Percentiles rank a stretch among this genome's conserved stretches.
Conservation (phyloP, 2,329 filamentous ascomycete genomes). For the Colletotrichum liaoningense region DNA sequence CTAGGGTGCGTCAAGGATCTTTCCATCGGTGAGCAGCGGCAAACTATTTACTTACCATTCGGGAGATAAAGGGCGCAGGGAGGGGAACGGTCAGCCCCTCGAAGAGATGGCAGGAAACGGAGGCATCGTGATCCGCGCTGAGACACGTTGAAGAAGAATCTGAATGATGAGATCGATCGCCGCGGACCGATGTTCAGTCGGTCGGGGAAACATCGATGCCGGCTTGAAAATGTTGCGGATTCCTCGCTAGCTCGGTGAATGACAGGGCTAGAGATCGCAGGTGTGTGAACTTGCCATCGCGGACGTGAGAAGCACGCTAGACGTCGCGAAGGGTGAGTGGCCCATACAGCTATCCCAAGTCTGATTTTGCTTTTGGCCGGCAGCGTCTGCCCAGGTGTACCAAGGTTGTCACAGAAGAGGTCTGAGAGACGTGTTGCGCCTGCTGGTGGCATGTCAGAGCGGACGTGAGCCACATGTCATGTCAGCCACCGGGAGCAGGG, state of each 20-base stretch:
- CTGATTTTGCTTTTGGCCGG: constrained; percentile 3
- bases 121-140: constrained; percentile 10
- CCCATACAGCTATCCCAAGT: constrained; percentile 13
- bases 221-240: background rate
- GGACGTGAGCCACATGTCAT: constrained; percentile 10
- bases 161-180: background rate
- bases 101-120: background rate
- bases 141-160: background rate
- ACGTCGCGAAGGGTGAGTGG: constrained; percentile 5
- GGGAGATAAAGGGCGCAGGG: background rate
- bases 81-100: background rate
- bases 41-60: background rate
- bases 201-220: constrained; percentile 10
- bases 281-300: background rate
- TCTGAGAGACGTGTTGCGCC: constrained; percentile 1
- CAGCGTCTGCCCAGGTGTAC: constrained; percentile 19
- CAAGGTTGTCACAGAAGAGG: constrained; percentile 30
- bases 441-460: constrained; percentile 8
- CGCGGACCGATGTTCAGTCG: background rate
- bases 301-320: background rate
- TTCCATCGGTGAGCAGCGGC: background rate
- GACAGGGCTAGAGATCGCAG: background rate
- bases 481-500: background rate
- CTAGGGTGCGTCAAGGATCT: background rate
- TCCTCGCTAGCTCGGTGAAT: background rate